Conservation (phyloP, 768 basidiomycete species). For the Mycena chlorophos region DNA sequence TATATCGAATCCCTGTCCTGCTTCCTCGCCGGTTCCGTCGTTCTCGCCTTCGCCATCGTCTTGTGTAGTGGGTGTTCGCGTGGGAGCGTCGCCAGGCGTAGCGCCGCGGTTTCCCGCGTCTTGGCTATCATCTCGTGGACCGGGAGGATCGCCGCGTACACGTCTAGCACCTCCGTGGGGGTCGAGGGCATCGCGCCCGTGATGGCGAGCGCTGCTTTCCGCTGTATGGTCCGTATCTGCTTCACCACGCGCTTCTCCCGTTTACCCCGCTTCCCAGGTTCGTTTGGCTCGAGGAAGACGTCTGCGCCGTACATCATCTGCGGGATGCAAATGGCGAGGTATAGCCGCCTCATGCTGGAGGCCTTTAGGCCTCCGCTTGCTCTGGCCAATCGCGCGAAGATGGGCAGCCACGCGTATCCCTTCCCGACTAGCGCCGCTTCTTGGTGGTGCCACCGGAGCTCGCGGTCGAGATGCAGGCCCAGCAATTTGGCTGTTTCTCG, state of each 20-base stretch:
- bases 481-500: background rate
- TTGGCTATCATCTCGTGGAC: background rate
- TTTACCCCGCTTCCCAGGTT: background rate
- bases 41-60: background rate
- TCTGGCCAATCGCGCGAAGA: slow-evolving; percentile 8
- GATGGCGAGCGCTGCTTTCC: slow-evolving; percentile 4
- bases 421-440: slow-evolving; percentile 19
- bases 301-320: slow-evolving; percentile 4
- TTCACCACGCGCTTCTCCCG: background rate
- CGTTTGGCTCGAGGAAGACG: background rate
- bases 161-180: slow-evolving; percentile 13
- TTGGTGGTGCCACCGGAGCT: slow-evolving; percentile 20
- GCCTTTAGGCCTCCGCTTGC: slow-evolving; percentile 10
- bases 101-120: background rate
- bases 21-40: background rate
- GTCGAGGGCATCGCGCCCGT: slow-evolving; percentile 30
- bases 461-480: slow-evolving; percentile 2
- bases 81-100: background rate
- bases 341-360: slow-evolving; percentile 9
- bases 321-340: slow-evolving; percentile 2
- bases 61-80: background rate
- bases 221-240: background rate
- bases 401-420: slow-evolving; percentile 21
- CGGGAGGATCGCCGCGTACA: slow-evolving; percentile 5
- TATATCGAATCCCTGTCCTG: background rate